Percentiles rank a stretch among this genome's conserved stretches.
phyloP scores from a whole-genome alignment of 129 eudicot species.

The Glebionis coronaria region DNA sequence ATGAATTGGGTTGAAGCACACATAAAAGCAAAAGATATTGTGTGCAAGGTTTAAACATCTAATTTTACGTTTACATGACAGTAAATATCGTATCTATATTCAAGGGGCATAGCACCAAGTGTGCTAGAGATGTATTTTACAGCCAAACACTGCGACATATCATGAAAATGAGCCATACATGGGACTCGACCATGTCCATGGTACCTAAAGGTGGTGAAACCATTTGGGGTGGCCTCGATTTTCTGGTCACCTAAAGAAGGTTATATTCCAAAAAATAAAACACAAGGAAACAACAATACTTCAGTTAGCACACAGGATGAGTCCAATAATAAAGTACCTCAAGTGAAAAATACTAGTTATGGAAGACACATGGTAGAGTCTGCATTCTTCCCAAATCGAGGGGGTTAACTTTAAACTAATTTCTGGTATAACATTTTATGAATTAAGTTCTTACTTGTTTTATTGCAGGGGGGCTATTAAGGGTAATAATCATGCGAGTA shows the following conservation, averaged over 20 bases:
- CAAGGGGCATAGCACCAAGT: constrained; percentile 86
- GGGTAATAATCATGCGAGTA: constrained; percentile 63
- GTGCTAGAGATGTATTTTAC: constrained; percentile 81
- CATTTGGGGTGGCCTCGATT: too few relatives aligned
- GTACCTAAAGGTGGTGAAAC: too few relatives aligned
- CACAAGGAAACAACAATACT: constrained; percentile 32
- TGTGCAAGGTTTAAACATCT: constrained; percentile 58
- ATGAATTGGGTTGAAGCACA: constrained; percentile 99
- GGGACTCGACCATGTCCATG: too few relatives aligned
- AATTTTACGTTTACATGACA: too few relatives aligned
- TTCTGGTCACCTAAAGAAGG: too few relatives aligned
- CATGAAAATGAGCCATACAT: constrained; percentile 93
- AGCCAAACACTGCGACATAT: constrained; percentile 79
- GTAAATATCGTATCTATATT: background rate
- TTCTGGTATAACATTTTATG: background rate
- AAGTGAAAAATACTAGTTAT: constrained; percentile 38
- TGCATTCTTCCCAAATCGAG: constrained; percentile 48
- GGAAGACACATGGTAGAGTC: constrained; percentile 72
- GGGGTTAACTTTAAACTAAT: constrained; percentile 76
- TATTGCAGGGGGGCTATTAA: constrained; percentile 64
- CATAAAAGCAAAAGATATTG: constrained; percentile 86
- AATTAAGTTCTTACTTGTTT: background rate
- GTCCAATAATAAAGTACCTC: constrained; percentile 19
- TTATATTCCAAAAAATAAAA: too few relatives aligned
- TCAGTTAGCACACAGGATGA: constrained; percentile 23